Evolutionary conservation across 805 yeast genomes (phyloP).

Genomic region (Barnettozyma californica): DNA sequence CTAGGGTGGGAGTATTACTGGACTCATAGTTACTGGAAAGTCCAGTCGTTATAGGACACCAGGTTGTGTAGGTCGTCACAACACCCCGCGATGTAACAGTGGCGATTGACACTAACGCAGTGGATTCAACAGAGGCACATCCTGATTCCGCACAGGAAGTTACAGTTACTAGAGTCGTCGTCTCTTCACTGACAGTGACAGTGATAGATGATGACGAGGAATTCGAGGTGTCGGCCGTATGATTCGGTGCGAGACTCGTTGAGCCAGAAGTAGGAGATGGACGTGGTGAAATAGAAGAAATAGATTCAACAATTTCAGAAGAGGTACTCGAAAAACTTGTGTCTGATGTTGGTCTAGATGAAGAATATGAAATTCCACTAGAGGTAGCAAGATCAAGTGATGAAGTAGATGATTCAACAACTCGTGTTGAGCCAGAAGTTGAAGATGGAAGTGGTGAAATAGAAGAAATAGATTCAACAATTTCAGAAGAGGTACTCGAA

Average conservation of each 20-base stretch:
- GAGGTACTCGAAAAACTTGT: not conserved
- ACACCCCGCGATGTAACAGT: conserved; percentile 25
- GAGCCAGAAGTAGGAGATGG: not conserved
- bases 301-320: not conserved
- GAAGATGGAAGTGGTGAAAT: no score
- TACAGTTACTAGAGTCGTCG: conserved; percentile 8
- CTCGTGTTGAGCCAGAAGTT: not conserved
- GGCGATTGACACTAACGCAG: conserved; percentile 16
- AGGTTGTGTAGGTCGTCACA: conserved; percentile 28
- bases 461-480: not conserved
- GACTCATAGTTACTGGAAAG: not conserved
- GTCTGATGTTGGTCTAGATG: not conserved
- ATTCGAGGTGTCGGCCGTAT: not conserved
- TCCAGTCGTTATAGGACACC: conserved; percentile 19
- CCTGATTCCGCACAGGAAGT: not conserved
- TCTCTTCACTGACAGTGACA: not conserved
- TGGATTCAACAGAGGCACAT: not conserved
- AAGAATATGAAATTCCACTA: not conserved
- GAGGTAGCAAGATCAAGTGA: not conserved
- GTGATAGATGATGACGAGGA: not conserved
- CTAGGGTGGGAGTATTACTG: not conserved
- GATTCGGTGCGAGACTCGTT: not conserved
- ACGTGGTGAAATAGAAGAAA: no score
- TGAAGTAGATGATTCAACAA: not conserved
- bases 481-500: not conserved